Conservation (phyloP, 768 basidiomycete species). For the Symmetrospora coprosmae region DNA sequence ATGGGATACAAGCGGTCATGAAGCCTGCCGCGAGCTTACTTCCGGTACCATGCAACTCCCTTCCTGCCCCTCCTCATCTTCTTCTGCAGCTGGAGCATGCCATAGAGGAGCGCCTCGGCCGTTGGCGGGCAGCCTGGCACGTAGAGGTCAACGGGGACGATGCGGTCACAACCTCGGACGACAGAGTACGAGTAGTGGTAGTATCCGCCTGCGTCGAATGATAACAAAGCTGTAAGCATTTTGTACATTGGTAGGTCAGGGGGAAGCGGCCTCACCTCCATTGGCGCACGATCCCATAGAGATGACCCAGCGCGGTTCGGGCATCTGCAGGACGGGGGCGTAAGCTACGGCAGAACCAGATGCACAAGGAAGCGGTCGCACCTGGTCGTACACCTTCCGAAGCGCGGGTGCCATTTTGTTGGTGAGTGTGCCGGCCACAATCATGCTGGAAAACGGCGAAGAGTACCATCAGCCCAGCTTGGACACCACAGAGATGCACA, state of each 20-base stretch:
- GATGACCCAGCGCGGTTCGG: constrained; percentile 97
- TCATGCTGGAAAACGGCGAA: constrained; percentile 76
- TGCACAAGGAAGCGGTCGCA: background rate
- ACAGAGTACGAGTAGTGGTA: constrained; percentile 98
- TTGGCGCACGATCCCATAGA: constrained; percentile 99
- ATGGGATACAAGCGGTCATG: no score
- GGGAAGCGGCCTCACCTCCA: constrained; percentile 53
- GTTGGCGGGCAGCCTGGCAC: constrained; percentile 56
- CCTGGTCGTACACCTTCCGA: constrained; percentile 46
- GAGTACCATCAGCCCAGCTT: no score
- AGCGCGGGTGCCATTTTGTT: constrained; percentile 99
- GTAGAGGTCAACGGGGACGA: constrained; percentile 96
- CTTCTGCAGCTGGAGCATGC: constrained; percentile 35
- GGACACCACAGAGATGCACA: background rate
- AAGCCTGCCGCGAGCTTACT: no score
- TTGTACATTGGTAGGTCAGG: background rate
- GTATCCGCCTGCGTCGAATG: constrained; percentile 41
- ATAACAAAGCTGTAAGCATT: background rate
- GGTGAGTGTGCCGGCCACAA: constrained; percentile 94
- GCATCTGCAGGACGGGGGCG: constrained; percentile 57
- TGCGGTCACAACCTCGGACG: constrained; percentile 93
- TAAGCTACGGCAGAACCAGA: background rate
- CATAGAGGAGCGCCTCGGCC: constrained; percentile 92
- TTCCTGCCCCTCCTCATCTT: constrained; percentile 1
- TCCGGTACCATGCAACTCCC: constrained; percentile 10